These are phyloP conservation scores for Xylaria scruposa DNA, from an alignment of 495 filamentous ascomycete species.

Conservation along the genomic window DNA sequence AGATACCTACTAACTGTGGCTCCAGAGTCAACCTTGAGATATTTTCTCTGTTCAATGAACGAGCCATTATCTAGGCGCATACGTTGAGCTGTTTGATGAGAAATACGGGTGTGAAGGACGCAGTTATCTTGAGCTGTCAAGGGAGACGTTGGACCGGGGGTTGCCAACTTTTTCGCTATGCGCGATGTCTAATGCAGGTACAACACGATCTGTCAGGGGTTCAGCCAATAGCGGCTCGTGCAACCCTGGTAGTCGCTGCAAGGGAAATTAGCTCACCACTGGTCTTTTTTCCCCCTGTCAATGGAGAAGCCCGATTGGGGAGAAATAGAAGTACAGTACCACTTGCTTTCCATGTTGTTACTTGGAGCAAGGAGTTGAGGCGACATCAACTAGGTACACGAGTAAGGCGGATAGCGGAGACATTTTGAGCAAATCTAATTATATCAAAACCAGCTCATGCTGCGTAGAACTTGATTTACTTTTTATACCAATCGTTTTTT, in stretches of 20 bases:
- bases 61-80: not conserved
- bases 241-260: not conserved
- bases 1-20: too few species aligned
- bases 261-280: constrained; percentile 25
- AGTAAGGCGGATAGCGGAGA: too few species aligned
- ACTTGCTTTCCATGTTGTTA: not conserved
- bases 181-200: constrained; percentile 24
- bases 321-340: not conserved
- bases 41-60: not conserved
- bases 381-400: too few species aligned
- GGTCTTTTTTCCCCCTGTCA: not conserved
- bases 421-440: too few species aligned
- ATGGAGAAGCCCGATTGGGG: not conserved
- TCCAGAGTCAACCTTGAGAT: not conserved
- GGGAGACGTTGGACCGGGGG: not conserved
- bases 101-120: not conserved
- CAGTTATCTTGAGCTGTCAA: not conserved
- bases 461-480: not conserved
- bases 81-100: not conserved
- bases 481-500: not conserved
- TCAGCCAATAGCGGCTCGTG: not conserved
- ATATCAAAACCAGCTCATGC: not conserved
- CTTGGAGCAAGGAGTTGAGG: not conserved
- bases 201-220: constrained; percentile 24
- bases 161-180: constrained; percentile 6